phyloP scores from a whole-genome alignment of 257 asterid species.

The Nemophila menziesii region DNA sequence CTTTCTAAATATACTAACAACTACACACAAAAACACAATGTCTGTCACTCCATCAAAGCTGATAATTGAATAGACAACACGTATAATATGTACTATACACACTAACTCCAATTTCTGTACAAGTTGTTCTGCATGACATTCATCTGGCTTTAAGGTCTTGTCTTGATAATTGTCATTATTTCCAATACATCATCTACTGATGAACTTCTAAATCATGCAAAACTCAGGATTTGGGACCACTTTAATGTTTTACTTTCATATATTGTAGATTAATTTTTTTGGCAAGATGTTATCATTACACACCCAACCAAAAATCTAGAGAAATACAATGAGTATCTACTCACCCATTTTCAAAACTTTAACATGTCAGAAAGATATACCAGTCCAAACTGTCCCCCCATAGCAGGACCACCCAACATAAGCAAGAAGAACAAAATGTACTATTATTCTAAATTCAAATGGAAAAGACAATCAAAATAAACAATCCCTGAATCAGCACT shows the following conservation, averaged over 20 bases:
- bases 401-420: slow-evolving; percentile 11
- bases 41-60: background rate
- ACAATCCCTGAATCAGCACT: background rate
- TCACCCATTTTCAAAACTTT: background rate
- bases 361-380: slow-evolving; percentile 2
- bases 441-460: background rate
- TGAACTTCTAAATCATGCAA: background rate
- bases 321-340: background rate
- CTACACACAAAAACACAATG: background rate
- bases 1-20: background rate
- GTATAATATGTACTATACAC: background rate
- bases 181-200: background rate
- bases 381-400: slow-evolving; percentile 7
- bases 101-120: background rate
- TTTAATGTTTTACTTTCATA: background rate
- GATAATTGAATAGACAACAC: background rate
- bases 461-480: background rate
- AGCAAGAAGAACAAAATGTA: slow-evolving; percentile 5
- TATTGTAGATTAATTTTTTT: background rate
- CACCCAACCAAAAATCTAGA: background rate
- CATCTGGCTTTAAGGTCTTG: background rate
- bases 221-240: slow-evolving; percentile 18
- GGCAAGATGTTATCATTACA: background rate
- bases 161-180: background rate
- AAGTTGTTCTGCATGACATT: background rate